Evolutionary conservation across 129 eudicot species (phyloP), one percentile per base, ranked within the genome.

Genomic region (Flaveria linearis): DNA sequence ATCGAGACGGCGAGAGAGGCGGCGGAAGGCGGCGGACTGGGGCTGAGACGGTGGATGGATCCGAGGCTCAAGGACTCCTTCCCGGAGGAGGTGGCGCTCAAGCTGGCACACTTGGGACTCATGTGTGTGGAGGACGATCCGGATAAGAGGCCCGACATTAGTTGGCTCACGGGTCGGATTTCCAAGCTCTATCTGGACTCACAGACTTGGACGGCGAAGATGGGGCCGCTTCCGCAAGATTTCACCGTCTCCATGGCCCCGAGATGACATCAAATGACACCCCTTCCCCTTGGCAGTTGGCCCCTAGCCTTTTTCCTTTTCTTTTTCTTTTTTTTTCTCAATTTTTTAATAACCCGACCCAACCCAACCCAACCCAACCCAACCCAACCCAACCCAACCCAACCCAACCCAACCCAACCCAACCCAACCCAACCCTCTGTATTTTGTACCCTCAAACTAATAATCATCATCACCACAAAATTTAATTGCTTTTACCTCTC

Each of bases 151-250:
- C 97, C 98, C 15, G 97, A 87, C 71, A 87, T 88, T 86, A 80
- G 97, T 33, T 73, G 75, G 83, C 87, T 90, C n/a, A 85, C 81
- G 79, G 84, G 84, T 74, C 84, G 91, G 85, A 64, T 93, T n/a
- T 93, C 98, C 4, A 89, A 83, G 53, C 69, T 90, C 60, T 93
- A 84, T 76, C 82, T 93, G 91, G 93, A 91, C 62, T 93, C 98
- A 3, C 74, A 76, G 63, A 46, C 46, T 9, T 93, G 98, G 98
- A 56, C 75, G 61, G 87, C 85, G 75, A 84, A 83, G 58, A 84
- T 93, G 88, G 89, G 90, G 3, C 2, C 4, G 20, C 22, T 77
- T 42, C 90, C 88, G 7, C n/a, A 77, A 11, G 97, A 84, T 53
- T 84, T 93, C 62, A 82, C 86, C 1, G 86, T 83, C 45, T 88